Base-by-base conservation (phyloP, 768 basidiomycete species). In the Cystobasidium onofrii region DNA sequence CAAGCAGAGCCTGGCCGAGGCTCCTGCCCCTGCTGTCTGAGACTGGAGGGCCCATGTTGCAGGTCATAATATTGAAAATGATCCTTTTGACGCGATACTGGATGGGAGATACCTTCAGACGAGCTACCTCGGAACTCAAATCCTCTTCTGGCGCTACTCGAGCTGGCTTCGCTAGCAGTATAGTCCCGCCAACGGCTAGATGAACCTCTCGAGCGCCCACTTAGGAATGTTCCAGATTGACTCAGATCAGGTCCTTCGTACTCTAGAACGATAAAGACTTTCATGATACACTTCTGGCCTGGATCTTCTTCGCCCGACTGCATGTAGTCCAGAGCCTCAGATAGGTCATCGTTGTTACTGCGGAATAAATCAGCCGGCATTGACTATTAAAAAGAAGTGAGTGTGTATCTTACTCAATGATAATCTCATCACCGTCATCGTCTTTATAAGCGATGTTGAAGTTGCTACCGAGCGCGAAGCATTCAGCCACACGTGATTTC, bases 371-470 rank as follows among this genome's bases (percentile, higher is more conserved):
- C 6, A 60, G 57, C 27, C 18, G 27, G n/a, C 7, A 20, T 20
- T 7, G 33, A 4, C 6, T 20, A 60, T 60, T 27, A 13, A 29
- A 23, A n/a, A 20, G 23, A 6, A 29, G 25, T 4, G 23, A 29
- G 2, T 4, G 20, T 12, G 12, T 27, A 17, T 25, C 57, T 20
- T 34, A 60, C 57, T 60, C 57, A 34, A 60, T 60, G 23, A 34
- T 27, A 17, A 60, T 20, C 27, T 60, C 57, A 20, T 60, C 57
- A 25, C 57, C 57, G 31, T 60, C 57, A 60, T 60, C 57, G 27
- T 60, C 57, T 20, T 60, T 60, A 27, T 60, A 60, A 13, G 57
- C 57, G 31, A 60, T 60, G 57, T 27, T 60, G 20, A 60, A 60
- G 9, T 29, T 12, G 57, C 57, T 60, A 13, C 7, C 17, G 6